Evolutionary conservation across 75 land plant genomes (phyloP).

Genomic region (Pinus tabuliformis): DNA sequence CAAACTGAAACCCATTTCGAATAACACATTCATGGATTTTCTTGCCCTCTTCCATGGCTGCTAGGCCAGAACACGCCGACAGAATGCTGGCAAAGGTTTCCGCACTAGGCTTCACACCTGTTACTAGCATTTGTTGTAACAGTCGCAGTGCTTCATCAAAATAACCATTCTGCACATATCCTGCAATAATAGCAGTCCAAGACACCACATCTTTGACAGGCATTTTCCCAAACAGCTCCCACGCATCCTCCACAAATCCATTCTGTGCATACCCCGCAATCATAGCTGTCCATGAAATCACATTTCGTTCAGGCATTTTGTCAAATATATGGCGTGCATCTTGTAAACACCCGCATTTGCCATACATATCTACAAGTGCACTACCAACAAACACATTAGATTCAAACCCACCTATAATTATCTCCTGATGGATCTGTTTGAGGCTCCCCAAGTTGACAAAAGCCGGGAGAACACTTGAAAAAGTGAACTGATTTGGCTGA

Average conservation of each 20-base stretch:
- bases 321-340: constrained; percentile 38
- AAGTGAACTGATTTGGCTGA: constrained; percentile 48
- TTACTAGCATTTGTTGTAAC: constrained; percentile 7
- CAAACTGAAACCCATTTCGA: neutral
- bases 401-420: constrained; percentile 28
- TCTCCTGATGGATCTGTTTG: constrained; percentile 42
- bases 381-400: constrained; percentile 45
- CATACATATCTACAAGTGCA: constrained; percentile 49
- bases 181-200: constrained; percentile 15
- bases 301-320: constrained; percentile 24
- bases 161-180: constrained; percentile 12
- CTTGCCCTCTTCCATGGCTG: neutral
- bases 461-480: constrained; percentile 43
- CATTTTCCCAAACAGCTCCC: neutral
- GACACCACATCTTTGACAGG: constrained; percentile 10
- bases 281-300: constrained; percentile 47
- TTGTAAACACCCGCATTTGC: constrained; percentile 34
- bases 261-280: constrained; percentile 22
- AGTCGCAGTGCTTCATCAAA: neutral
- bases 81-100: constrained; percentile 8
- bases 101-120: constrained; percentile 2
- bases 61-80: neutral
- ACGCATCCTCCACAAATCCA: constrained; percentile 8
- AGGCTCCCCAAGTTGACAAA: constrained; percentile 12
- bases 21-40: constrained; percentile 1